Percentiles rank a stretch among this genome's conserved stretches.
Conservation (phyloP, 192 early-diverging fungal genomes). For the Backusella morwellensis region DNA sequence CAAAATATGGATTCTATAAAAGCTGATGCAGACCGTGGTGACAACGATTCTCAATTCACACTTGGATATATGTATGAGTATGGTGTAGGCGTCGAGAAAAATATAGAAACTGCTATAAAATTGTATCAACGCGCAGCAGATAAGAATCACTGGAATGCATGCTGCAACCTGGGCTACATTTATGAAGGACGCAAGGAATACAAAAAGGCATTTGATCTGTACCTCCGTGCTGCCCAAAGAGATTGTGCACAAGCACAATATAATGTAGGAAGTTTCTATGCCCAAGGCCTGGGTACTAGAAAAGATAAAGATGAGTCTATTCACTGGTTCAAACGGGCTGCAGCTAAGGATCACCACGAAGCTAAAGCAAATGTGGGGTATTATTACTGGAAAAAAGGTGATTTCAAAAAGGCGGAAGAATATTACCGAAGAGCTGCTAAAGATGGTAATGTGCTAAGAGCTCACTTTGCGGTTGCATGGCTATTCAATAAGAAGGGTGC, state of each 20-base stretch:
- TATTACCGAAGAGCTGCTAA: background rate
- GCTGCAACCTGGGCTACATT: background rate
- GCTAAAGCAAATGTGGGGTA: background rate
- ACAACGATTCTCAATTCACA: background rate
- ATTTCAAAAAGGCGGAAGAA: background rate
- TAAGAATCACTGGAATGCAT: background rate
- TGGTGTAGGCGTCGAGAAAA: background rate
- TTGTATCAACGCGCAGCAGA: background rate
- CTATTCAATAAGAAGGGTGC: background rate
- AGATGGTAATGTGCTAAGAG: background rate
- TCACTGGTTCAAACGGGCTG: background rate
- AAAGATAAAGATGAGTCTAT: fast-evolving
- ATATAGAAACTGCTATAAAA: background rate
- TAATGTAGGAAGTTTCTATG: background rate
- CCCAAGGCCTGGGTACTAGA: background rate
- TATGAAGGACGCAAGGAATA: background rate
- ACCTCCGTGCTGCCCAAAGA: fast-evolving
- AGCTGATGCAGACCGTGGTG: background rate
- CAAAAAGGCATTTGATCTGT: background rate
- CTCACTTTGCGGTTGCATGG: background rate
- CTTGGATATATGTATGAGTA: background rate
- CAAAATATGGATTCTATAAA: background rate
- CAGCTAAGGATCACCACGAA: background rate
- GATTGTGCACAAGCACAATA: background rate
- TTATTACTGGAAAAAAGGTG: background rate